Conservation (phyloP, 2,329 filamentous ascomycete species). For the Fusarium sp. region DNA sequence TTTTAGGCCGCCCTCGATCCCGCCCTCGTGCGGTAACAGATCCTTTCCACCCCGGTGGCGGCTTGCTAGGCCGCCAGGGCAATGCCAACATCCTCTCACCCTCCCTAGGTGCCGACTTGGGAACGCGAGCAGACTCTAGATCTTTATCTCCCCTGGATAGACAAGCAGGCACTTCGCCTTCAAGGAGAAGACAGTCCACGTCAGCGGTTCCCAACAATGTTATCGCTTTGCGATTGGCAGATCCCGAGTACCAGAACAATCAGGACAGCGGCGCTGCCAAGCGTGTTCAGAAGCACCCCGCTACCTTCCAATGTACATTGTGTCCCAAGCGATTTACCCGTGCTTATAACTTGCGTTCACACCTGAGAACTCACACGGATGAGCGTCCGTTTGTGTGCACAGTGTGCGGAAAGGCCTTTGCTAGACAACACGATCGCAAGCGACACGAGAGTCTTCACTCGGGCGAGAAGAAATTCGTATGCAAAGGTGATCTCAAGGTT, state of each 20-base stretch:
- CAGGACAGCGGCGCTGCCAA: slow-evolving; percentile 73
- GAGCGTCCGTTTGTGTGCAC: slow-evolving; percentile 97
- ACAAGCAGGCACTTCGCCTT: slow-evolving; percentile 53
- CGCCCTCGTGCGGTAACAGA: slow-evolving; percentile 69
- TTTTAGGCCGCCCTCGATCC: slow-evolving; percentile 59
- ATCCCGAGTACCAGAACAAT: slow-evolving; percentile 82
- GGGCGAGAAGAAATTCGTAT: slow-evolving; percentile 98
- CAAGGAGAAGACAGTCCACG: slow-evolving; percentile 67
- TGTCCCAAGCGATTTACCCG: slow-evolving; percentile 97
- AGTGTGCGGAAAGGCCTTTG: slow-evolving; percentile 96
- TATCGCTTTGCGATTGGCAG: slow-evolving; percentile 89
- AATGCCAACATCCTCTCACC: slow-evolving; percentile 61
- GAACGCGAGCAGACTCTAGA: slow-evolving; percentile 59
- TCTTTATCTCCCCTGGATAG: slow-evolving; percentile 71
- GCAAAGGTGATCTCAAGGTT: slow-evolving; percentile 87
- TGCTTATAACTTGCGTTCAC: slow-evolving; percentile 95
- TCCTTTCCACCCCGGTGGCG: slow-evolving; percentile 64
- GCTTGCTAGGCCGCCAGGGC: slow-evolving; percentile 53
- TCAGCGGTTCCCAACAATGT: slow-evolving; percentile 71
- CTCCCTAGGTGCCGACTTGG: slow-evolving; percentile 59
- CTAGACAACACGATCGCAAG: slow-evolving; percentile 96
- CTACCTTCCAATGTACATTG: slow-evolving; percentile 92
- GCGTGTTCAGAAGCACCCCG: slow-evolving; percentile 96
- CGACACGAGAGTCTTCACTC: slow-evolving; percentile 96
- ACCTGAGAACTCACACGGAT: slow-evolving; percentile 95